Evolutionary conservation across 495 filamentous ascomycete genomes (phyloP), one percentile per base, ranked within the genome.

Genomic region (Annulohypoxylon stygium): DNA sequence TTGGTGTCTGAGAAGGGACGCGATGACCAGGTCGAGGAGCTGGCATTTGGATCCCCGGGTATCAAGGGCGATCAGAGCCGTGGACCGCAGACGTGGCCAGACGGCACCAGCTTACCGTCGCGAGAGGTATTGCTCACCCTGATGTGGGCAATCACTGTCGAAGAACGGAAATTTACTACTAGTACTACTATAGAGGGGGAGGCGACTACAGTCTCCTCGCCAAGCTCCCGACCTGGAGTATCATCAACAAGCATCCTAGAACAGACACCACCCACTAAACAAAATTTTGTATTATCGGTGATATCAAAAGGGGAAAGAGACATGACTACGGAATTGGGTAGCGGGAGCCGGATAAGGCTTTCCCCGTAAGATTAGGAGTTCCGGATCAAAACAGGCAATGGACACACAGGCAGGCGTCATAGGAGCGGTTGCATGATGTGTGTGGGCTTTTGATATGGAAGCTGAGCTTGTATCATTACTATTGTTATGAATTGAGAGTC

Each of bases 101-200:
- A 77, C 55, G 79, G 81, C 78, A 75, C 81, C 77, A 70, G 77
- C 72, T 75, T 84, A 75, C 86, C 86, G 78, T 86, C 85, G 65
- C 81, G 81, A 66, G 85, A 87, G 78, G 78, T 80, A 74, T 76
- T 88, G 65, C 82, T 87, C 79, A 85, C 86, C 36, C 67, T 88
- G 65, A 62, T 85, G 70, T 88, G 86, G 86, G 83, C 81, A 64
- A 80, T 86, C 61, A 78, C 75, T 71, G 80, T 86, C 74, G 83
- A 85, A 74, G 79, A 85, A 80, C 76, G 83, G 78, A 82, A 71
- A 75, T 33, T 71, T 71, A 67, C 18, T 43, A 43, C 11, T 43
- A 43, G 10, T 43, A 39, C 36, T 39, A 12, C 9, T 45, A 71
- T 51, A 53, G 51, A 53, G 58, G 37, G 47, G 59, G 60, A 63